These are phyloP conservation scores for Phenoliferia sp. DNA, from an alignment of 1,284 basidiomycete species.

Conservation along the genomic window DNA sequence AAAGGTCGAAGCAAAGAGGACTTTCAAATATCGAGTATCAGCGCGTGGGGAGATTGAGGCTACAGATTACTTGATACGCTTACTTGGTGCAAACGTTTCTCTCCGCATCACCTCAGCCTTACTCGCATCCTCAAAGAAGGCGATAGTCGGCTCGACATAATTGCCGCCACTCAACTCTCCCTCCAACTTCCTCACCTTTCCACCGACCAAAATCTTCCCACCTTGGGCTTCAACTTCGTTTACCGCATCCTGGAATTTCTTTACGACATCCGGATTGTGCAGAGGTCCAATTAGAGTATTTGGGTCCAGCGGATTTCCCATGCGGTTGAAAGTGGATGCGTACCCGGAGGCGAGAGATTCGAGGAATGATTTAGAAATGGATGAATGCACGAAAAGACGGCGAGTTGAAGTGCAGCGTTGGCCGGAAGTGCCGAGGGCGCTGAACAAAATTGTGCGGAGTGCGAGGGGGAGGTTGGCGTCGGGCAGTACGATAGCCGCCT, in stretches of 20 bases:
- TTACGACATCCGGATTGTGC: slow-evolving; percentile 65
- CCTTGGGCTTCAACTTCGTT: slow-evolving; percentile 59
- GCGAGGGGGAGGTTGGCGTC: slow-evolving; percentile 88
- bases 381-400: slow-evolving; percentile 77
- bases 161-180: slow-evolving; percentile 61
- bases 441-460: slow-evolving; percentile 84
- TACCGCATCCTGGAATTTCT: slow-evolving; percentile 77
- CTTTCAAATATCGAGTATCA: neutral
- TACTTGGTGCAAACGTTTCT: slow-evolving; percentile 75
- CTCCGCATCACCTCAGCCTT: slow-evolving; percentile 68
- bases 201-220: slow-evolving; percentile 72
- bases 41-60: neutral
- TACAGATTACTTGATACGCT: neutral
- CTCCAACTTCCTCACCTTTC: slow-evolving; percentile 49
- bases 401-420: slow-evolving; percentile 93
- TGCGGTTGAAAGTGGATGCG: slow-evolving; percentile 51
- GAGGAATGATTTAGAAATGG: slow-evolving; percentile 71
- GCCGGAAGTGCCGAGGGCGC: slow-evolving; percentile 88
- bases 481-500: slow-evolving; percentile 79
- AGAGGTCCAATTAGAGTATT: slow-evolving; percentile 79
- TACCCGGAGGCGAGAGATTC: slow-evolving; percentile 69
- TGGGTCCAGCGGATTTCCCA: slow-evolving; percentile 73
- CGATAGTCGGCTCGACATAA: slow-evolving; percentile 83
- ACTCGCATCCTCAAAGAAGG: slow-evolving; percentile 44
- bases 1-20: slow-evolving; percentile 82